These are phyloP conservation scores for Tuber aestivum DNA, from an alignment of 495 filamentous ascomycete genomes.

Conservation along the genomic window DNA sequence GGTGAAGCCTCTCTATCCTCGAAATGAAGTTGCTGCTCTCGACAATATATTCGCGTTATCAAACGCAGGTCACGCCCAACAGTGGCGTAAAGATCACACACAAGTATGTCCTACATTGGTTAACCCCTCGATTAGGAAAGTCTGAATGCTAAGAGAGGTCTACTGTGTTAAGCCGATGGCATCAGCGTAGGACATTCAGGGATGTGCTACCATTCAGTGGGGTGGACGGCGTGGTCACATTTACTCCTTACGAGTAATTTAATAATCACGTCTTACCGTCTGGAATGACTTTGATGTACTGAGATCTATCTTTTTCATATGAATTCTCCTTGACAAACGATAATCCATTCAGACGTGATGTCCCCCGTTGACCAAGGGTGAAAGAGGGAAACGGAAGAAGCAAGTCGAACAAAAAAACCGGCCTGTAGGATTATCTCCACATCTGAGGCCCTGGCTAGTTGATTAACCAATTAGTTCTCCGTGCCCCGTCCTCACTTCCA, in stretches of 20 bases:
- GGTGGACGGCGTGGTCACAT: conserved; percentile 10
- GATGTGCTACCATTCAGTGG: conserved; percentile 10
- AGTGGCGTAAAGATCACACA: neutral
- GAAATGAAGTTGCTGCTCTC: conserved; percentile 24
- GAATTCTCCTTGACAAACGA: neutral
- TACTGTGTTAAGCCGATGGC: conserved; percentile 6
- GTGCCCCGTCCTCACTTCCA: neutral
- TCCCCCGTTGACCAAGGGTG: neutral
- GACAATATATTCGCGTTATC: conserved; percentile 24
- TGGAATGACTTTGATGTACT: neutral
- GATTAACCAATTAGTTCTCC: neutral
- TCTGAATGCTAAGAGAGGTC: neutral
- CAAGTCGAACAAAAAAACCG: neutral
- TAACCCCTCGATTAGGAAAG: neutral
- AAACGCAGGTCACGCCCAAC: neutral
- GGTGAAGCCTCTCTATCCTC: conserved; percentile 24
- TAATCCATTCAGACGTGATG: neutral
- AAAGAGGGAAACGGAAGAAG: neutral
- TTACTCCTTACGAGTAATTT: neutral
- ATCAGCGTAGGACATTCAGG: conserved; percentile 10
- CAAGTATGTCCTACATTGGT: conserved; percentile 4
- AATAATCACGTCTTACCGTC: neutral
- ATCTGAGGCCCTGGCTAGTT: neutral
- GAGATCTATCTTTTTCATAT: neutral
- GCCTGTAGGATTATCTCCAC: neutral